These are phyloP conservation scores for Aethionema arabicum DNA, from an alignment of 345 rosid genomes.

Conservation along the genomic window DNA sequence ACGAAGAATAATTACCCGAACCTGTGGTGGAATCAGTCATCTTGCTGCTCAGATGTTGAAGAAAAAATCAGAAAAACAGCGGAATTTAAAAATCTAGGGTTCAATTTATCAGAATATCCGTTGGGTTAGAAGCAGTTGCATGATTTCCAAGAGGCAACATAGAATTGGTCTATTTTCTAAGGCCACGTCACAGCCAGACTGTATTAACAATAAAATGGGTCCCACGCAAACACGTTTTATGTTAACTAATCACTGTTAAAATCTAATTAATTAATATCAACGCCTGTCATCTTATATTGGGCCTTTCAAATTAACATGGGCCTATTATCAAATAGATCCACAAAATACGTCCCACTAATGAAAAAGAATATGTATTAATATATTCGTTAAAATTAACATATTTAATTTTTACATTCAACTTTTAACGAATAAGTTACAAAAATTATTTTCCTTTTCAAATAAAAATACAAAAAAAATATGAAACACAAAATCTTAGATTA, in stretches of 20 bases:
- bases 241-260: constrained; percentile 7
- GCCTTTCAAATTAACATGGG: background rate
- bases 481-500: no score
- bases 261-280: background rate
- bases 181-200: constrained; percentile 18
- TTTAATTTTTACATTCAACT: no score
- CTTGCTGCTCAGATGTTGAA: constrained; percentile 14
- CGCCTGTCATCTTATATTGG: background rate
- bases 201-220: constrained; percentile 18
- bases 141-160: constrained; percentile 13
- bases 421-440: no score
- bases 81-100: background rate
- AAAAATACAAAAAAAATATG: no score
- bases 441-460: no score
- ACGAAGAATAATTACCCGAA: constrained; percentile 19
- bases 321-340: no score
- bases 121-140: background rate
- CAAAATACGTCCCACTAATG: no score
- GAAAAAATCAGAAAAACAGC: background rate
- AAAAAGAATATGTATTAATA: no score
- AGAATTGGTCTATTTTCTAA: constrained; percentile 24
- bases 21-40: constrained; percentile 24
- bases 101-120: constrained; percentile 13
- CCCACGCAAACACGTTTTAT: constrained; percentile 18
- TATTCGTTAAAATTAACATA: no score